Conservation (phyloP, 768 basidiomycete species). For the Russula griseocarnosa region DNA sequence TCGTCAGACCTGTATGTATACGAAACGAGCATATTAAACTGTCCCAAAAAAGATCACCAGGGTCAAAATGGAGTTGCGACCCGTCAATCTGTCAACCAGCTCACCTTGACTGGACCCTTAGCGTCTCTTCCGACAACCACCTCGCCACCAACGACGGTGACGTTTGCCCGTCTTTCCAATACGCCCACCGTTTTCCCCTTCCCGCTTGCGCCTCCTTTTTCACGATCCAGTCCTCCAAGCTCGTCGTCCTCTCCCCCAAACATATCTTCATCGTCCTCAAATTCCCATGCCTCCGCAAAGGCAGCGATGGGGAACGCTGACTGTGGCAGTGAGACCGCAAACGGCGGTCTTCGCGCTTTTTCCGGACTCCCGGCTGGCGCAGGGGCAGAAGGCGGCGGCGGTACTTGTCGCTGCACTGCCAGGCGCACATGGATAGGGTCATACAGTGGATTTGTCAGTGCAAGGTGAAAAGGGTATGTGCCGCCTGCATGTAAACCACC, state of each 20-base stretch:
- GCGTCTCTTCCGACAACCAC: conserved; percentile 81
- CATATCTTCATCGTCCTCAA: conserved; percentile 90
- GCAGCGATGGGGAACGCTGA: conserved; percentile 78
- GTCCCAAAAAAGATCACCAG: background rate
- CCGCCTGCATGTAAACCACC: conserved; percentile 63
- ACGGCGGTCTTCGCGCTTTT: conserved; percentile 65
- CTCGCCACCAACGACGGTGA: conserved; percentile 85
- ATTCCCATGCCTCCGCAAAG: conserved; percentile 97
- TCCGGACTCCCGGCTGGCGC: conserved; percentile 43
- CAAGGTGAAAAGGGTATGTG: conserved; percentile 84
- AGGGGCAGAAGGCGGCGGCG: conserved; percentile 25
- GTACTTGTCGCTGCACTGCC: conserved; percentile 63
- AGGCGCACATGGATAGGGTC: conserved; percentile 93
- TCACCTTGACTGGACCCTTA: conserved; percentile 71
- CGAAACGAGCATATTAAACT: conserved; percentile 94
- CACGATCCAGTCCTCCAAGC: conserved; percentile 35
- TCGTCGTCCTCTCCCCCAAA: conserved; percentile 52
- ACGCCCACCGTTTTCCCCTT: conserved; percentile 66
- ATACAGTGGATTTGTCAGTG: conserved; percentile 91
- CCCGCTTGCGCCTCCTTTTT: conserved; percentile 47
- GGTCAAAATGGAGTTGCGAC: conserved; percentile 5
- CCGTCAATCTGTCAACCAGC: conserved; percentile 30
- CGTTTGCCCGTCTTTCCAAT: conserved; percentile 85
- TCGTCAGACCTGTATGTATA: conserved; percentile 95
- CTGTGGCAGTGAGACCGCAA: conserved; percentile 75